phyloP scores from a whole-genome alignment of 2,329 filamentous ascomycete species.

The Xylaria sp. region DNA sequence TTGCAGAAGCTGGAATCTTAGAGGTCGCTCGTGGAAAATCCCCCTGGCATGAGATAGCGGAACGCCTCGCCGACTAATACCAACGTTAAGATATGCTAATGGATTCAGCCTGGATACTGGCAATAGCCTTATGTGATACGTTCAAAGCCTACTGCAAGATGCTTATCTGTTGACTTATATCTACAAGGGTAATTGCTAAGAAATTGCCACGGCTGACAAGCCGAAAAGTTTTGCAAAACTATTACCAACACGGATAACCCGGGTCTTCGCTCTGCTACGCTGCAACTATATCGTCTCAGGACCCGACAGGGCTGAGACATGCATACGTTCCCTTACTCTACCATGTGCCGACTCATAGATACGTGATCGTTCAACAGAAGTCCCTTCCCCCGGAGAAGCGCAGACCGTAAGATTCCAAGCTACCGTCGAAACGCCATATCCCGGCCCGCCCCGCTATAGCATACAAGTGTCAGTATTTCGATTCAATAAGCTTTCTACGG shows the following conservation, averaged over 20 bases:
- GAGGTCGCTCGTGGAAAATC: slow-evolving; percentile 35
- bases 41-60: slow-evolving; percentile 36
- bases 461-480: neutral
- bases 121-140: slow-evolving; percentile 4
- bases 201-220: slow-evolving; percentile 8
- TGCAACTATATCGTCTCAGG: slow-evolving; percentile 24
- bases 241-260: slow-evolving; percentile 17
- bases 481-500: neutral
- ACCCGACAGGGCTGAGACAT: slow-evolving; percentile 45
- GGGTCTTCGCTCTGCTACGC: neutral
- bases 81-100: slow-evolving; percentile 1
- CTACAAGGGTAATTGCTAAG: neutral
- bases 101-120: neutral
- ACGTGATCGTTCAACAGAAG: neutral
- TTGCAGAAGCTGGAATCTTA: slow-evolving; percentile 36
- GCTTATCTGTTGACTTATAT: slow-evolving; percentile 4
- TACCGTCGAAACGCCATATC: neutral
- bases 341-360: slow-evolving; percentile 13
- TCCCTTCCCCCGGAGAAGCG: neutral
- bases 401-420: slow-evolving; percentile 5
- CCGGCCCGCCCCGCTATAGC: slow-evolving; percentile 24
- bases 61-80: slow-evolving; percentile 31
- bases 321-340: neutral
- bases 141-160: neutral
- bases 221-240: slow-evolving; percentile 12